phyloP scores from a whole-genome alignment of 176 grass and related monocot species.

The Triticum turgidum region DNA sequence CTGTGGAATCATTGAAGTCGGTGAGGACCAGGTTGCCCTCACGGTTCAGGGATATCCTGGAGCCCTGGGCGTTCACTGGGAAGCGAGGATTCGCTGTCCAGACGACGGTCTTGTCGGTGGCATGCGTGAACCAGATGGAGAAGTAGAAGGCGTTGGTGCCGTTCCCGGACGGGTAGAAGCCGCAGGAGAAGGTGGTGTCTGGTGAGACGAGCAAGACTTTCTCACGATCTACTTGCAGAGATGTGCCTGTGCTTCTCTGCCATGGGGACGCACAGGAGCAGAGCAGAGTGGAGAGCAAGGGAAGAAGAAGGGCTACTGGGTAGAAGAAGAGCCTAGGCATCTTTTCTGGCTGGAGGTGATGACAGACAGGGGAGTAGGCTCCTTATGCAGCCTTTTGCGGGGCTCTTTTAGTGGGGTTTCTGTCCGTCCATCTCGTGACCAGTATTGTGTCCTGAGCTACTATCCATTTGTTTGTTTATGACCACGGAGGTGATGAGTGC shows the following conservation, averaged over 20 bases:
- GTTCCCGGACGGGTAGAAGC: conserved; percentile 44
- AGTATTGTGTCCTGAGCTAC: neutral
- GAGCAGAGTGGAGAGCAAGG: conserved; percentile 26
- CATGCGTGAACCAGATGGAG: conserved; percentile 66
- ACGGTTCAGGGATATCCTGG: conserved; percentile 45
- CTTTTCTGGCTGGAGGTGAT: neutral
- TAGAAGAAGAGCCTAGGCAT: conserved; percentile 17
- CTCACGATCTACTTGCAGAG: conserved; percentile 29
- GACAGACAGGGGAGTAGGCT: neutral
- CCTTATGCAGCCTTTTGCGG: neutral
- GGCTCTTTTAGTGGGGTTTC: neutral
- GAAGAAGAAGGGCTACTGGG: neutral
- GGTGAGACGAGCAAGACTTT: conserved; percentile 39
- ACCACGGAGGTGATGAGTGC: neutral
- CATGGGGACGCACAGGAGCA: conserved; percentile 31
- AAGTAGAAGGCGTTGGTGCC: conserved; percentile 60
- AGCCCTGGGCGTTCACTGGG: conserved; percentile 50
- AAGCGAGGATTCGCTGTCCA: conserved; percentile 51
- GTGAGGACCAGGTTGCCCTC: conserved; percentile 64
- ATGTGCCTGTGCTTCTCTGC: conserved; percentile 37
- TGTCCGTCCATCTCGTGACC: neutral
- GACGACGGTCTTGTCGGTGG: conserved; percentile 49
- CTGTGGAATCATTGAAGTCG: conserved; percentile 48
- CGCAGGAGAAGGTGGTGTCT: conserved; percentile 48
- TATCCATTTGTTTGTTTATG: neutral